Percentiles rank a stretch among this genome's conserved stretches.
Evolutionary conservation across 352 stramenopile species (phyloP).

Genomic region (Aphanomyces euteiches): DNA sequence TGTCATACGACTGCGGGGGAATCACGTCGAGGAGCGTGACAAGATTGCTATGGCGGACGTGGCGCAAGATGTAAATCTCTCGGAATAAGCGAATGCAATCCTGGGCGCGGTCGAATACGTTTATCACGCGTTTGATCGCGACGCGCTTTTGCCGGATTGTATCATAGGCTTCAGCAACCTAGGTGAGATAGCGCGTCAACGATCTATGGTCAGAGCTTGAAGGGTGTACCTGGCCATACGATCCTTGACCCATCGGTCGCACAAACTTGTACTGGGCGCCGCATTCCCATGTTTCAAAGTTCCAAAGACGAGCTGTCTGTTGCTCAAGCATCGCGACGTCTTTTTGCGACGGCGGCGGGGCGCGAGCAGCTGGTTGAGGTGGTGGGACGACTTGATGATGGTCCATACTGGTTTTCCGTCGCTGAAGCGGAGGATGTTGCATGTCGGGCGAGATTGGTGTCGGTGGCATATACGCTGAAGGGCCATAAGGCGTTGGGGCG

Average conservation of each 20-base stretch:
- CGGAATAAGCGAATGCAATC: constrained; percentile 84
- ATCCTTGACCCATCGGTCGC: constrained; percentile 26
- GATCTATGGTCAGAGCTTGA: neutral
- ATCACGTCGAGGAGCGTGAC: constrained; percentile 83
- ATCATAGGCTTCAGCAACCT: constrained; percentile 64
- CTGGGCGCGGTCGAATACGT: constrained; percentile 85
- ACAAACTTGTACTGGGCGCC: constrained; percentile 20
- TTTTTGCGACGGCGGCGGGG: neutral
- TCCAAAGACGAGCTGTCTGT: constrained; percentile 21
- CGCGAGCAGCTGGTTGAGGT: neutral
- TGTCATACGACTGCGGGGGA: constrained; percentile 73
- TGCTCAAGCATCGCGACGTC: constrained; percentile 16
- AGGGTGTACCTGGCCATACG: constrained; percentile 22
- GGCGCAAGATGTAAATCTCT: constrained; percentile 86
- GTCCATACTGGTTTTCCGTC: constrained; percentile 17
- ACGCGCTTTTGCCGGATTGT: constrained; percentile 75
- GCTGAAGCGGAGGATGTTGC: constrained; percentile 14
- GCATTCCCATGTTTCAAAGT: constrained; percentile 27
- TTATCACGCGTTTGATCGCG: constrained; percentile 87
- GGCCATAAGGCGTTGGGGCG: constrained; percentile 22
- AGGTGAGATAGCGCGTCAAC: neutral
- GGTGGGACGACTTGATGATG: neutral
- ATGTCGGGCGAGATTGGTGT: constrained; percentile 17
- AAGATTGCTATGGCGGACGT: constrained; percentile 72
- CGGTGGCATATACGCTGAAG: constrained; percentile 19